Evolutionary conservation across 2,329 filamentous ascomycete species (phyloP).

Genomic region (Aschersonia sp.): DNA sequence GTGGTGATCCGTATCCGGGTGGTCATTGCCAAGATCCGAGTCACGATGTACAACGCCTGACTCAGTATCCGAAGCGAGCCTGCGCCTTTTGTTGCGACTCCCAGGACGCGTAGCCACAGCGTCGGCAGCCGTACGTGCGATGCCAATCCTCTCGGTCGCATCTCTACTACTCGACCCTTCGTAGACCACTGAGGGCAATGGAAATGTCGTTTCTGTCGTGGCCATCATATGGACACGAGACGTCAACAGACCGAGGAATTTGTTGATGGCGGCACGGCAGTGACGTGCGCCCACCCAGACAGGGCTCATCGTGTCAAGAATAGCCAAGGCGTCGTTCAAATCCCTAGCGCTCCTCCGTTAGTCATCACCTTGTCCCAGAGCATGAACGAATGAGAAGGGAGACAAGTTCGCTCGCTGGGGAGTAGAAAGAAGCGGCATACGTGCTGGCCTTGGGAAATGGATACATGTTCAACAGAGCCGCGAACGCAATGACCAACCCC

Average conservation of each 20-base stretch:
- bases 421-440: not conserved
- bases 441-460: not conserved
- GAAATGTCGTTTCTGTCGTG: not conserved
- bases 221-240: not conserved
- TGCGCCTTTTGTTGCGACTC: not conserved
- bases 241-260: not conserved
- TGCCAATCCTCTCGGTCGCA: not conserved
- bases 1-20: not conserved
- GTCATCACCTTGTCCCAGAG: not conserved
- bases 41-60: not conserved
- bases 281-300: not conserved
- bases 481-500: slow-evolving; percentile 19
- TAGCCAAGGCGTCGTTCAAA: not conserved
- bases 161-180: no score
- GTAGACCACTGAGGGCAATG: no score
- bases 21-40: not conserved
- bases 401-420: not conserved
- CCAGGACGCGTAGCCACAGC: not conserved
- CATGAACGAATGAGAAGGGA: no score
- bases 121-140: not conserved
- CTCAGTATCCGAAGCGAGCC: not conserved
- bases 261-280: not conserved
- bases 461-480: slow-evolving; percentile 10
- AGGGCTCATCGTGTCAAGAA: not conserved
- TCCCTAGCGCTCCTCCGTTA: not conserved